Conservation (phyloP, 495 filamentous ascomycete species). For the Cercophora scortea region DNA sequence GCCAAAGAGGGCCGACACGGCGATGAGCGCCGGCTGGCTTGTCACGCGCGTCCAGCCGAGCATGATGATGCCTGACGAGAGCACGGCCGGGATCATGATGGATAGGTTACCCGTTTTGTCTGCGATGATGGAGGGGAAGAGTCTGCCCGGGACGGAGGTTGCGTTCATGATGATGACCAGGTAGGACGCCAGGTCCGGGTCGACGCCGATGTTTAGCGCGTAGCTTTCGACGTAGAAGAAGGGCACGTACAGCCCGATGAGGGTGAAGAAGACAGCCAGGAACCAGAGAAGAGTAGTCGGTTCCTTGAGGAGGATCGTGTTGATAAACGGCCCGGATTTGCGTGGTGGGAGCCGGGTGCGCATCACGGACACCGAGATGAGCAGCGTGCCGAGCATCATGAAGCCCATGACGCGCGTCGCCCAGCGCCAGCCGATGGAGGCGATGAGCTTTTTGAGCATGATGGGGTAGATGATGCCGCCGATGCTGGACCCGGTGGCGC, state of each 20-base stretch:
- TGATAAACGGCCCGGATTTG: constrained; percentile 23
- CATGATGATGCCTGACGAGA: constrained; percentile 21
- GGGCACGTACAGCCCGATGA: constrained; percentile 60
- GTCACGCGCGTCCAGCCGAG: constrained; percentile 30
- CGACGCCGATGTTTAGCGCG: constrained; percentile 42
- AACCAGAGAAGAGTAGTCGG: constrained; percentile 37
- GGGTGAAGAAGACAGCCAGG: constrained; percentile 49
- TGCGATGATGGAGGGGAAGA: constrained; percentile 33
- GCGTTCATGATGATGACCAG: constrained; percentile 41
- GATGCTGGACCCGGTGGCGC: constrained; percentile 56
- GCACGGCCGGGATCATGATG: constrained; percentile 21
- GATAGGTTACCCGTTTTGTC: constrained; percentile 29
- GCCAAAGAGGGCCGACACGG: constrained; percentile 33
- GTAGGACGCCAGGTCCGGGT: constrained; percentile 30
- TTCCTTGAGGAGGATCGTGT: constrained; percentile 24
- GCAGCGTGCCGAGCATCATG: constrained; percentile 42
- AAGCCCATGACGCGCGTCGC: constrained; percentile 57
- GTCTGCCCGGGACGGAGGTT: constrained; percentile 37
- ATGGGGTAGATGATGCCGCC: constrained; percentile 62
- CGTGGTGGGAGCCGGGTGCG: constrained; percentile 29
- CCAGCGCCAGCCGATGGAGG: constrained; percentile 56
- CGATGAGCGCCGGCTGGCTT: constrained; percentile 26
- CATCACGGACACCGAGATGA: constrained; percentile 49
- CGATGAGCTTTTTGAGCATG: constrained; percentile 48
- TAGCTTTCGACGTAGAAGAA: constrained; percentile 56